These are phyloP conservation scores for Beauveria sp. DNA, from an alignment of 2,329 filamentous ascomycete species.

Conservation along the genomic window DNA sequence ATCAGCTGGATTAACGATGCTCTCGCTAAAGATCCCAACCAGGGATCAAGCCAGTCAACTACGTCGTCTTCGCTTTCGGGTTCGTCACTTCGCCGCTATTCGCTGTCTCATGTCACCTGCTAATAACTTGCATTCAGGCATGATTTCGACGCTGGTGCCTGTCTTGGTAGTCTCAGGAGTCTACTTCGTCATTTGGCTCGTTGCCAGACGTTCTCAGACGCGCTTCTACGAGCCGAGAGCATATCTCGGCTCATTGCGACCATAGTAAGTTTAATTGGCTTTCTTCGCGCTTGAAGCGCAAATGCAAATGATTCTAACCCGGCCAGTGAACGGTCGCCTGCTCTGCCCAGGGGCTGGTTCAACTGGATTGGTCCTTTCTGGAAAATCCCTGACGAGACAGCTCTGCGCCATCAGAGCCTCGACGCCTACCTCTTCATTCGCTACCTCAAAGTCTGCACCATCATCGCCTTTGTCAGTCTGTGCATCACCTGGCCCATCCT, in stretches of 20 bases:
- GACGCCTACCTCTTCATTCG: conserved; percentile 62
- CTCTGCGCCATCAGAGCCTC: conserved; percentile 79
- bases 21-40: conserved; percentile 16
- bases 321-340: conserved; percentile 45
- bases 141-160: conserved; percentile 46
- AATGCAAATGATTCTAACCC: no score
- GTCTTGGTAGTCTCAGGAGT: conserved; percentile 39
- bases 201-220: conserved; percentile 37
- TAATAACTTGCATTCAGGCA: conserved; percentile 20
- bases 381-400: conserved; percentile 63
- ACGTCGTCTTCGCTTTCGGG: conserved; percentile 28
- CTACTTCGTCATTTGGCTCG: conserved; percentile 44
- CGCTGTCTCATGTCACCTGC: neutral
- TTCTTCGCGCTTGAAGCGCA: neutral
- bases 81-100: conserved; percentile 16
- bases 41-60: conserved; percentile 18
- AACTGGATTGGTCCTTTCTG: conserved; percentile 57
- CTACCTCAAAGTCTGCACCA: conserved; percentile 11
- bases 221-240: conserved; percentile 51
- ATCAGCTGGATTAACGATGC: conserved; percentile 31
- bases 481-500: conserved; percentile 80
- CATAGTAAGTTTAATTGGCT: conserved; percentile 33
- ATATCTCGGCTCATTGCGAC: conserved; percentile 39
- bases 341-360: conserved; percentile 48
- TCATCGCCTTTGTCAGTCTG: conserved; percentile 41